phyloP scores from a whole-genome alignment of 164 flowering plant species.

The Euptelea pleiosperma region DNA sequence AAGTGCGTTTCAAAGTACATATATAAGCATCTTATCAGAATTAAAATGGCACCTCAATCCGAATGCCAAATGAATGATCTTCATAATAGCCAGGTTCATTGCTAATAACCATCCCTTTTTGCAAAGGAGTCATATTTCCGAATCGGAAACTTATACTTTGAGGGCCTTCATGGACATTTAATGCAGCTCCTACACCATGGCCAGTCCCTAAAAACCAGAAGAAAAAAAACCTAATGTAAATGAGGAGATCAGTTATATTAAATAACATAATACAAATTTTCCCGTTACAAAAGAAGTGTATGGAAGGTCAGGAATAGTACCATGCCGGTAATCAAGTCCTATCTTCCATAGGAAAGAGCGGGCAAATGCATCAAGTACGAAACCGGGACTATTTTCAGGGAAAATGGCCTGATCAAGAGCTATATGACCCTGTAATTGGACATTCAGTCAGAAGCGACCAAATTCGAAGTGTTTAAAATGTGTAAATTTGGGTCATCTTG shows the following conservation, averaged over 20 bases:
- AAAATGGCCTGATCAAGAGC: constrained; percentile 94
- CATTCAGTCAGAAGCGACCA: neutral
- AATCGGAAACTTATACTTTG: constrained; percentile 92
- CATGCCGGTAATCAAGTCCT: constrained; percentile 98
- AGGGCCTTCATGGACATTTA: constrained; percentile 99
- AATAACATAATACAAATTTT: neutral
- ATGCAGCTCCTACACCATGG: constrained; percentile 97
- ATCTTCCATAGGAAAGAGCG: constrained; percentile 90
- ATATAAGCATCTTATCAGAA: neutral
- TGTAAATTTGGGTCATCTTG: no score
- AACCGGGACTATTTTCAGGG: constrained; percentile 94
- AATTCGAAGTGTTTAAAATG: no score
- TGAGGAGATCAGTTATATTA: neutral
- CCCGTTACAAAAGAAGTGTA: neutral
- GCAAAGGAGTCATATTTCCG: constrained; percentile 80
- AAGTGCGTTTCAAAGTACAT: neutral
- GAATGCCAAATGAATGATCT: constrained; percentile 90
- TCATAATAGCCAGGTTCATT: constrained; percentile 99
- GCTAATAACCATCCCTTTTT: constrained; percentile 89
- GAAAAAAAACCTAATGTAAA: neutral
- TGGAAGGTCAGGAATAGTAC: constrained; percentile 34
- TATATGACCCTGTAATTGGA: constrained; percentile 80
- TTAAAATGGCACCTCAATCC: constrained; percentile 69
- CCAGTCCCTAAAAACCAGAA: constrained; percentile 68
- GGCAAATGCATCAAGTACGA: constrained; percentile 94